Evolutionary conservation across 148 eudicot genomes (phyloP).

Genomic region (Camellia sinensis): DNA sequence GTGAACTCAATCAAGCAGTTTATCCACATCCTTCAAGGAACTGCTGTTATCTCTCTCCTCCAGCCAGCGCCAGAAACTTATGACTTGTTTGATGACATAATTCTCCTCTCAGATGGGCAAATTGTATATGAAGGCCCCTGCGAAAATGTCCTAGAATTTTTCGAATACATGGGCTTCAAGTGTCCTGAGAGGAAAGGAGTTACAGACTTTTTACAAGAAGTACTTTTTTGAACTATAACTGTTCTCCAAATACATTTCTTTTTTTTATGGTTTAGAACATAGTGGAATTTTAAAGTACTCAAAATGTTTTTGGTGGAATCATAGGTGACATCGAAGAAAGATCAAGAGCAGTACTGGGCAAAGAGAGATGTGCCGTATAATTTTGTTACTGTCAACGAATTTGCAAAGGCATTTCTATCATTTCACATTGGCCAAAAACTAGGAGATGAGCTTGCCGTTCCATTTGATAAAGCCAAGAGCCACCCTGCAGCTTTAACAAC

Average conservation of each 20-base stretch:
- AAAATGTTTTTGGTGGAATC: background rate
- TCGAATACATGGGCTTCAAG: constrained; percentile 21
- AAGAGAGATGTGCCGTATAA: background rate
- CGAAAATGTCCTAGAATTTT: constrained; percentile 18
- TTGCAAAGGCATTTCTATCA: constrained; percentile 20
- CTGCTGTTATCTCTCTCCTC: constrained; percentile 24
- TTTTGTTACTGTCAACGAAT: constrained; percentile 14
- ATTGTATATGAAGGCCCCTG: constrained; percentile 26
- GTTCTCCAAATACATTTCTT: background rate
- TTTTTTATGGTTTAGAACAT: too few species aligned
- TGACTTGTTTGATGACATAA: constrained; percentile 26
- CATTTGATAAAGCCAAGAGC: constrained; percentile 27
- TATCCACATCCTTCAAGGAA: constrained; percentile 20
- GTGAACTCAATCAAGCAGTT: constrained; percentile 18
- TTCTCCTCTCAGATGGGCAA: constrained; percentile 23
- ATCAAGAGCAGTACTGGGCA: constrained; percentile 27
- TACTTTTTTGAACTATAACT: background rate
- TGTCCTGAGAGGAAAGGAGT: constrained; percentile 28
- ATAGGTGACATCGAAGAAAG: constrained; percentile 26
- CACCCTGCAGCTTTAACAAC: constrained; percentile 28
- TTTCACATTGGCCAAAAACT: constrained; percentile 18
- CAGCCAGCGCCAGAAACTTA: constrained; percentile 28
- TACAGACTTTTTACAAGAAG: constrained; percentile 31
- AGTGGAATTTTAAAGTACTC: background rate
- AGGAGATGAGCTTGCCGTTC: constrained; percentile 16